Evolutionary conservation across 805 yeast genomes (phyloP).

Genomic region (Hanseniaspora singularis): DNA sequence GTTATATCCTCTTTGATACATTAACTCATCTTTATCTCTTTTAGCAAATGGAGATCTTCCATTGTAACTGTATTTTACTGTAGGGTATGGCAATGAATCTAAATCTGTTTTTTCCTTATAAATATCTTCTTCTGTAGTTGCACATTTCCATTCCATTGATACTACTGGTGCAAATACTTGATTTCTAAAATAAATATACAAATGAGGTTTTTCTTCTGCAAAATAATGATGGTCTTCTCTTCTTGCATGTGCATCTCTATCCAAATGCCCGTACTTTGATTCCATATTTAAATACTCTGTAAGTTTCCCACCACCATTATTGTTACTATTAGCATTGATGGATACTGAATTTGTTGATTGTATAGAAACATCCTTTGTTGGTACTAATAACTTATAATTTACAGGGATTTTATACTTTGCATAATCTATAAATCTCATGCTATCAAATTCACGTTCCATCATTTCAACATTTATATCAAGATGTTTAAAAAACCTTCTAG

Average conservation of each 20-base stretch:
- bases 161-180: slow-evolving; percentile 73
- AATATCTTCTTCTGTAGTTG: slow-evolving; percentile 12
- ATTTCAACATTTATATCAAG: slow-evolving; percentile 37
- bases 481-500: slow-evolving; percentile 61
- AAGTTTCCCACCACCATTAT: slow-evolving; percentile 31
- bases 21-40: slow-evolving; percentile 29
- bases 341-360: slow-evolving; percentile 7
- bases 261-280: slow-evolving; percentile 73
- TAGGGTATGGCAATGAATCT: slow-evolving; percentile 26
- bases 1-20: slow-evolving; percentile 10
- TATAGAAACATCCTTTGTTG: slow-evolving; percentile 15
- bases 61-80: slow-evolving; percentile 27
- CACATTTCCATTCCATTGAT: slow-evolving; percentile 61
- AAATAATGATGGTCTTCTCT: slow-evolving; percentile 79
- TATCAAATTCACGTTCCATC: slow-evolving; percentile 18
- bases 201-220: slow-evolving; percentile 45
- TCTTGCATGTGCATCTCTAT: slow-evolving; percentile 74
- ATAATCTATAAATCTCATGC: slow-evolving; percentile 11
- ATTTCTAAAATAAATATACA: slow-evolving; percentile 68
- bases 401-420: slow-evolving; percentile 7
- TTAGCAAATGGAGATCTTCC: slow-evolving; percentile 79
- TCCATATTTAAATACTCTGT: slow-evolving; percentile 69
- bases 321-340: too few species aligned
- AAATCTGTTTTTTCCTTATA: slow-evolving; percentile 3
- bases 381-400: not conserved